Percentiles rank a stretch among this genome's conserved stretches.
Conservation (phyloP, 306 rosid species). For the Vigna mungo region DNA sequence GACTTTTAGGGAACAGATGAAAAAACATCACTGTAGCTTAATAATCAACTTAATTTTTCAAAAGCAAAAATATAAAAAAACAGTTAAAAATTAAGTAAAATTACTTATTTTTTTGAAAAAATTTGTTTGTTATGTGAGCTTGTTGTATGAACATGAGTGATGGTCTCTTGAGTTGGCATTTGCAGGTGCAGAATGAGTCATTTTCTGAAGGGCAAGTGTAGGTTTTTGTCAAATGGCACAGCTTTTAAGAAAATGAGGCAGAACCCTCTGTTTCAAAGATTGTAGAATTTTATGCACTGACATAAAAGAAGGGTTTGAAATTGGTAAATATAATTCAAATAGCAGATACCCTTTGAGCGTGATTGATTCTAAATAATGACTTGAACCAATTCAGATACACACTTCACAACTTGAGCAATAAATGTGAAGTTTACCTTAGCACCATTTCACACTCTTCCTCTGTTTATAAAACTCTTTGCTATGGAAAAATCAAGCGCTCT, state of each 20-base stretch:
- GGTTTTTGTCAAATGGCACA: constrained; percentile 47
- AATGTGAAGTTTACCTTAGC: background rate
- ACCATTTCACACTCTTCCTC: no score
- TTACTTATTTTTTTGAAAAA: background rate
- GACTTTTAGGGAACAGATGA: background rate
- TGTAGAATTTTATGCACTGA: constrained; percentile 44
- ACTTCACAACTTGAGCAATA: background rate
- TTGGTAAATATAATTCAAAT: background rate
- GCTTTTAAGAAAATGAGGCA: constrained; percentile 40
- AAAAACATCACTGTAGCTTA: no score
- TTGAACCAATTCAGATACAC: background rate
- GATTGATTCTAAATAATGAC: background rate
- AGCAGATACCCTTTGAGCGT: background rate
- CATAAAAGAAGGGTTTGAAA: background rate
- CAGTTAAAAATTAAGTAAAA: no score
- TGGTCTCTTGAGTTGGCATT: constrained; percentile 2
- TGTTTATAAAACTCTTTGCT: no score
- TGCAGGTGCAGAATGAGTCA: background rate
- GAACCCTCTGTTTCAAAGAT: constrained; percentile 50
- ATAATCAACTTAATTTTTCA: no score
- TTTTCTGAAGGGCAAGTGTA: constrained; percentile 21
- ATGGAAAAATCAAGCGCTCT: no score
- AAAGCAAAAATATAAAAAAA: no score
- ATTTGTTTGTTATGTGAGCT: background rate
- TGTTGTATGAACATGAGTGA: no score